Conservation (phyloP, 768 basidiomycete genomes). For the Mycena epipterygia region DNA sequence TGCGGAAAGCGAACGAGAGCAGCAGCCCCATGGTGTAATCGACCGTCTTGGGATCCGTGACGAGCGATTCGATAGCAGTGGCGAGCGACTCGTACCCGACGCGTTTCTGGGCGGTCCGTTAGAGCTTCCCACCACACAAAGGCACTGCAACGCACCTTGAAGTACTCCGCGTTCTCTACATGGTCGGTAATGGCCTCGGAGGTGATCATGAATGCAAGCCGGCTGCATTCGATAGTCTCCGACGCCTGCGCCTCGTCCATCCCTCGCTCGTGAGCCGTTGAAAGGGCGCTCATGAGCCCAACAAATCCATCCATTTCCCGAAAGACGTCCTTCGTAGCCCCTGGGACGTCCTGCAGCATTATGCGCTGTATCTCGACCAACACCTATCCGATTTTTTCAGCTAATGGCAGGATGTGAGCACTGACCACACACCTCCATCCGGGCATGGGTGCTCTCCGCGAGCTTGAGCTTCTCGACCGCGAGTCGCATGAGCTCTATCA, state of each 20-base stretch:
- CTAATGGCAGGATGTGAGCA: neutral
- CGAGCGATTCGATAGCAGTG: slow-evolving; percentile 69
- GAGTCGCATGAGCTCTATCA: slow-evolving; percentile 78
- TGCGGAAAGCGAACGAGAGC: slow-evolving; percentile 74
- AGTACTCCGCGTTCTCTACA: slow-evolving; percentile 70
- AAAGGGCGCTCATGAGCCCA: slow-evolving; percentile 78
- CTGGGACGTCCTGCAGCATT: slow-evolving; percentile 69
- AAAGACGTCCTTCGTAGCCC: slow-evolving; percentile 77
- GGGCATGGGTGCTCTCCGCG: slow-evolving; percentile 59
- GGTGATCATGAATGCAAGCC: slow-evolving; percentile 73
- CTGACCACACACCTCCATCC: slow-evolving; percentile 64
- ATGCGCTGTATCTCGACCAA: slow-evolving; percentile 77
- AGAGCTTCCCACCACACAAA: slow-evolving; percentile 2
- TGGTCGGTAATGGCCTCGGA: slow-evolving; percentile 75
- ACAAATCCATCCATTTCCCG: slow-evolving; percentile 88
- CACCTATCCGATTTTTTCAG: slow-evolving; percentile 54
- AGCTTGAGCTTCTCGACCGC: slow-evolving; percentile 78
- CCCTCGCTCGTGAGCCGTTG: slow-evolving; percentile 61
- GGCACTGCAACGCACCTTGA: slow-evolving; percentile 63
- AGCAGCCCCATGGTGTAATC: slow-evolving; percentile 76
- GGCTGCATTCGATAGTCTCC: slow-evolving; percentile 65
- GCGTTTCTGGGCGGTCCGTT: slow-evolving; percentile 50
- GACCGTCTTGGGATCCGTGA: slow-evolving; percentile 59
- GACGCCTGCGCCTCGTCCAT: slow-evolving; percentile 51
- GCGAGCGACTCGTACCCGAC: slow-evolving; percentile 78